Evolutionary conservation across 768 basidiomycete genomes (phyloP).

Genomic region (Macrocybe gigantea): DNA sequence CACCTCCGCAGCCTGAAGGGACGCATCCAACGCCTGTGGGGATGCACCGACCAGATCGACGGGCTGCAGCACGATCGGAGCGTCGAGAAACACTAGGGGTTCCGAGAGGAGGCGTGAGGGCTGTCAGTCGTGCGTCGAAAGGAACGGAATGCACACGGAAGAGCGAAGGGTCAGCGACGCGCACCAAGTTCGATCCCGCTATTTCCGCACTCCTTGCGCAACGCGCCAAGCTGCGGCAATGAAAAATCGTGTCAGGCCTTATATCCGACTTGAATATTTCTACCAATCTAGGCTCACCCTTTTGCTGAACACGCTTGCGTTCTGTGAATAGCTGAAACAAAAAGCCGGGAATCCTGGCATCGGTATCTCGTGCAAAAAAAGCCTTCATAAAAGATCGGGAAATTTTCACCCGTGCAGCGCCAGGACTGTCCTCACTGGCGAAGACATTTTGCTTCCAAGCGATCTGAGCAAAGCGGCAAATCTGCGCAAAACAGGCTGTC

Average conservation of each 20-base stretch:
- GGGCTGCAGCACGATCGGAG: slow-evolving; percentile 60
- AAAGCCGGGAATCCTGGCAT: not conserved
- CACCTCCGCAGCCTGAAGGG: slow-evolving; percentile 33
- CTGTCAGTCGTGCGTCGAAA: not conserved
- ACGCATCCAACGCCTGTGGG: slow-evolving; percentile 17
- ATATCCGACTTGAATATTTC: not conserved
- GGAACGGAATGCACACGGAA: not conserved
- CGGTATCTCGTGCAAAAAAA: no score
- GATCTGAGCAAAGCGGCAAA: no score
- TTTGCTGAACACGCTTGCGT: slow-evolving; percentile 64
- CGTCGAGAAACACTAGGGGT: slow-evolving; percentile 65
- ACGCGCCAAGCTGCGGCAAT: slow-evolving; percentile 53
- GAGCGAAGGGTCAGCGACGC: slow-evolving; percentile 3
- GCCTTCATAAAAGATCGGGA: no score
- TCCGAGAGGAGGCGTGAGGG: not conserved
- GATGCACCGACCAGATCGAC: slow-evolving; percentile 42
- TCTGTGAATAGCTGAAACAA: slow-evolving; percentile 59
- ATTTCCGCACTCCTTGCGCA: slow-evolving; percentile 64
- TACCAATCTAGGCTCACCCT: slow-evolving; percentile 36
- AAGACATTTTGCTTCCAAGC: slow-evolving; percentile 9
- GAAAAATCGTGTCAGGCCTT: not conserved
- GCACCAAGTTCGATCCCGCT: slow-evolving; percentile 56
- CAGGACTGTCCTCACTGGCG: slow-evolving; percentile 23
- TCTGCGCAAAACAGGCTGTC: no score
- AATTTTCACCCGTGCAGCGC: slow-evolving; percentile 32